phyloP scores from a whole-genome alignment of 2,329 filamentous ascomycete genomes.

The Alternaria postmessia region DNA sequence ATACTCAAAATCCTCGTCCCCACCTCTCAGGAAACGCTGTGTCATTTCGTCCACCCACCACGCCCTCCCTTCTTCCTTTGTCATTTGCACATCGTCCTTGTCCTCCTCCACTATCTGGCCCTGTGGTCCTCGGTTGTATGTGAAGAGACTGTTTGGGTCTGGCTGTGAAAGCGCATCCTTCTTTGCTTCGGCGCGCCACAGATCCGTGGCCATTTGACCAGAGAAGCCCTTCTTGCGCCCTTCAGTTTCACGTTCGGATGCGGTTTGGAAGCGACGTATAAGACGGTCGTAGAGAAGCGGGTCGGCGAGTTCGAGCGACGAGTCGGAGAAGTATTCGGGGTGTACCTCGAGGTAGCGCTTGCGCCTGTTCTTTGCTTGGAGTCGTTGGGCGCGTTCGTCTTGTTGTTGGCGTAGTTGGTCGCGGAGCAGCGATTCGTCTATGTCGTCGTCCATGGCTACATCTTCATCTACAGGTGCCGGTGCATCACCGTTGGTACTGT shows the following conservation, averaged over 20 bases:
- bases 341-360: constrained; percentile 78
- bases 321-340: constrained; percentile 72
- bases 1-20: constrained; percentile 84
- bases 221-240: constrained; percentile 79
- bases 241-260: constrained; percentile 76
- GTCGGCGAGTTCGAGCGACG: constrained; percentile 71
- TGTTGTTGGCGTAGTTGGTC: constrained; percentile 21
- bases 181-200: constrained; percentile 79
- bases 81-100: constrained; percentile 63
- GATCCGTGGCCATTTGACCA: constrained; percentile 78
- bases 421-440: constrained; percentile 24
- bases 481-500: constrained; percentile 6
- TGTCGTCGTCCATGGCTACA: constrained; percentile 20
- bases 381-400: constrained; percentile 40
- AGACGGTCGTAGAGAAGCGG: constrained; percentile 83
- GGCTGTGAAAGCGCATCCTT: constrained; percentile 68
- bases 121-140: constrained; percentile 59
- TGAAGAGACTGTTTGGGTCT: constrained; percentile 59
- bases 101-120: constrained; percentile 68
- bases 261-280: constrained; percentile 77
- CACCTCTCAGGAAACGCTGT: constrained; percentile 76
- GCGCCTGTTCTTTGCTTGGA: constrained; percentile 76
- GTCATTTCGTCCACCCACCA: constrained; percentile 78
- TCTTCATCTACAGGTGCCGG: constrained; percentile 18
- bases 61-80: constrained; percentile 70